phyloP scores from a whole-genome alignment of 495 filamentous ascomycete genomes.

The Cercophora sp. region DNA sequence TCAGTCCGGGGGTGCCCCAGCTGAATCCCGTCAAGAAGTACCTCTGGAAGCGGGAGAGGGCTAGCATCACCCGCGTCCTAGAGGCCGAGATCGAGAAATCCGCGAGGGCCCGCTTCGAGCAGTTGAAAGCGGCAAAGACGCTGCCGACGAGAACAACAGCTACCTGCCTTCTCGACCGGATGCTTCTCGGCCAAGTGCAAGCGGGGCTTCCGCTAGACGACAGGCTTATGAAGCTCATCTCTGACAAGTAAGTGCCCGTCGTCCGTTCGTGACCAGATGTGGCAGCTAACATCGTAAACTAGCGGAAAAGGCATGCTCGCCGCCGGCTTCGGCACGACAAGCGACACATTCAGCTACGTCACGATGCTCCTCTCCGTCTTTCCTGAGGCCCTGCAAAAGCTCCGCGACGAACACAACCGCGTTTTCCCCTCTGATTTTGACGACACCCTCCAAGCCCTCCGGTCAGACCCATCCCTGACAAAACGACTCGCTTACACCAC shows the following conservation, averaged over 20 bases:
- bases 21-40: slow-evolving; percentile 7
- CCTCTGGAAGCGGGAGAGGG: slow-evolving; percentile 1
- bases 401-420: slow-evolving; percentile 11
- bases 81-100: slow-evolving; percentile 2
- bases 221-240: slow-evolving; percentile 2
- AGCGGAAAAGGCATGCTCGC: slow-evolving; percentile 14
- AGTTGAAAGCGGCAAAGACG: slow-evolving; percentile 13
- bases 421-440: slow-evolving; percentile 6
- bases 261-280: no score
- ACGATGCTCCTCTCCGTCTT: slow-evolving; percentile 13
- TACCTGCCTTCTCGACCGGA: slow-evolving; percentile 18
- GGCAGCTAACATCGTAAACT: no score
- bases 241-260: slow-evolving; percentile 9
- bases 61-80: not conserved
- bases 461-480: not conserved
- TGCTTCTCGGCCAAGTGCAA: slow-evolving; percentile 17
- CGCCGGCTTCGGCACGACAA: slow-evolving; percentile 14
- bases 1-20: not conserved
- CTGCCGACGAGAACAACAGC: slow-evolving; percentile 16
- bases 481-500: slow-evolving; percentile 11
- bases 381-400: slow-evolving; percentile 3
- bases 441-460: slow-evolving; percentile 5
- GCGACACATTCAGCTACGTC: slow-evolving; percentile 5
- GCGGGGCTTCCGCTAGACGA: slow-evolving; percentile 1
- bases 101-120: slow-evolving; percentile 6